Conservation (phyloP, 2,329 filamentous ascomycete species). For the Sporothrix pallida region DNA sequence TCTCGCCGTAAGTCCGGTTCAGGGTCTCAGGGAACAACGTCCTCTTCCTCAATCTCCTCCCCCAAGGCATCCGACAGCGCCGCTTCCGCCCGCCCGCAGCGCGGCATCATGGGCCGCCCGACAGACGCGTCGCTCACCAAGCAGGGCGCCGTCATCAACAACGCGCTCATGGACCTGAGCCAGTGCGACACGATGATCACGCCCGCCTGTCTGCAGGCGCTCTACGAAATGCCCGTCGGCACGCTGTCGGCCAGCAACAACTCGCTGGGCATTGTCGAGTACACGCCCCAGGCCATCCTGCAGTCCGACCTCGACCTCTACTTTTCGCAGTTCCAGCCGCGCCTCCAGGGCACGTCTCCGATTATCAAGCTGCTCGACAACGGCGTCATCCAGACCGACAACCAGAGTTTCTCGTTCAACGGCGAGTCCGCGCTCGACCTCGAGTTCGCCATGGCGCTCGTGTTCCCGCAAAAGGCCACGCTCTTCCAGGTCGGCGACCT, state of each 20-base stretch:
- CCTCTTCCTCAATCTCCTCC: background rate
- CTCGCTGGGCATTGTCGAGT: conserved; percentile 61
- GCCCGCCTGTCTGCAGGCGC: conserved; percentile 59
- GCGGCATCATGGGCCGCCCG: conserved; percentile 43
- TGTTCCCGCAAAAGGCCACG: conserved; percentile 57
- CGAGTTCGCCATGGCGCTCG: conserved; percentile 51
- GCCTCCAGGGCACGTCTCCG: conserved; percentile 50
- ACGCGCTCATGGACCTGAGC: conserved; percentile 43
- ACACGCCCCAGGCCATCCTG: conserved; percentile 59
- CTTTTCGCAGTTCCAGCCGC: conserved; percentile 53
- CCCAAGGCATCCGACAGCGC: background rate
- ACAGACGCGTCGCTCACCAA: conserved; percentile 42
- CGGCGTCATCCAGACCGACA: conserved; percentile 45
- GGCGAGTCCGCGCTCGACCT: conserved; percentile 47
- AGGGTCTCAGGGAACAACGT: too few relatives aligned
- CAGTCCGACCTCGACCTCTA: conserved; percentile 57
- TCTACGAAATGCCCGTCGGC: conserved; percentile 54
- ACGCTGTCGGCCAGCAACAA: conserved; percentile 49
- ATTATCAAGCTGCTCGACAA: conserved; percentile 45
- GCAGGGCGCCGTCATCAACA: conserved; percentile 43
- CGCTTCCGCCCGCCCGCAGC: conserved; percentile 34
- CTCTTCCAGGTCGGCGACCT: conserved; percentile 56
- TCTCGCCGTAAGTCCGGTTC: background rate
- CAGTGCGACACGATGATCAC: conserved; percentile 62
- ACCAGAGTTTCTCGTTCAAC: conserved; percentile 50